Percentiles rank a stretch among this genome's conserved stretches.
phyloP scores from a whole-genome alignment of 164 flowering plant species.

The Warburgia ugandensis region DNA sequence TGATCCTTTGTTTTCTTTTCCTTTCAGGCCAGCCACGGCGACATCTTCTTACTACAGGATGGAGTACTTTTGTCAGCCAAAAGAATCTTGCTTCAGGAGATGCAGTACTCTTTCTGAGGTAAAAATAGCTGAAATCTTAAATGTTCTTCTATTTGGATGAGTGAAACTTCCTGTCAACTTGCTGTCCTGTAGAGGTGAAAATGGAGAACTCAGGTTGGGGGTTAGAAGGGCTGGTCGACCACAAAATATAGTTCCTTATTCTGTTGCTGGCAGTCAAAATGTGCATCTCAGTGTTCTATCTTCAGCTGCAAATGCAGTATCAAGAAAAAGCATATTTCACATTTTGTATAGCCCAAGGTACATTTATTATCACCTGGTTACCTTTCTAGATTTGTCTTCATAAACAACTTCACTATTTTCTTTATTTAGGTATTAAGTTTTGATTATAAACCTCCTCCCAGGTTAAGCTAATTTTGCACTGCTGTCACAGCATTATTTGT shows the following conservation, averaged over 20 bases:
- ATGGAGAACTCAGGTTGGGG: slow-evolving; percentile 84
- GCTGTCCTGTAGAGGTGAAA: slow-evolving; percentile 56
- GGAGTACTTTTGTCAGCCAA: slow-evolving; percentile 89
- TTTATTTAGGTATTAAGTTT: too few relatives aligned
- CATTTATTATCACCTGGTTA: too few relatives aligned
- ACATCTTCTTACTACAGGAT: slow-evolving; percentile 93
- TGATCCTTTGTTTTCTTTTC: too few relatives aligned
- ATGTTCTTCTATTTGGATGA: slow-evolving; percentile 5
- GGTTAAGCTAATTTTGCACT: too few relatives aligned
- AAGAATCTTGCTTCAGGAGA: slow-evolving; percentile 68
- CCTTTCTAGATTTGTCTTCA: too few relatives aligned
- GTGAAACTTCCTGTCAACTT: slow-evolving; percentile 2
- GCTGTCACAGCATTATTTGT: too few relatives aligned
- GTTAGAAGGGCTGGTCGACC: slow-evolving; percentile 75
- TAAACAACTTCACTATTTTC: too few relatives aligned
- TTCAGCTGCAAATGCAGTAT: slow-evolving; percentile 64
- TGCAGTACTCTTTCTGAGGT: slow-evolving; percentile 33
- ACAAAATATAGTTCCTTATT: slow-evolving; percentile 61
- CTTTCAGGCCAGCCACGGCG: slow-evolving; percentile 93
- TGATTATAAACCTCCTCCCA: too few relatives aligned
- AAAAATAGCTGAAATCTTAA: neutral
- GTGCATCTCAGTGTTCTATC: slow-evolving; percentile 47
- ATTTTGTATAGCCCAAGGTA: slow-evolving; percentile 93
- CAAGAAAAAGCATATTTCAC: slow-evolving; percentile 57
- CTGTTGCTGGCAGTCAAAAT: slow-evolving; percentile 41